Evolutionary conservation across 352 stramenopile genomes (phyloP).

Genomic region (Phytophthora tentaculata): DNA sequence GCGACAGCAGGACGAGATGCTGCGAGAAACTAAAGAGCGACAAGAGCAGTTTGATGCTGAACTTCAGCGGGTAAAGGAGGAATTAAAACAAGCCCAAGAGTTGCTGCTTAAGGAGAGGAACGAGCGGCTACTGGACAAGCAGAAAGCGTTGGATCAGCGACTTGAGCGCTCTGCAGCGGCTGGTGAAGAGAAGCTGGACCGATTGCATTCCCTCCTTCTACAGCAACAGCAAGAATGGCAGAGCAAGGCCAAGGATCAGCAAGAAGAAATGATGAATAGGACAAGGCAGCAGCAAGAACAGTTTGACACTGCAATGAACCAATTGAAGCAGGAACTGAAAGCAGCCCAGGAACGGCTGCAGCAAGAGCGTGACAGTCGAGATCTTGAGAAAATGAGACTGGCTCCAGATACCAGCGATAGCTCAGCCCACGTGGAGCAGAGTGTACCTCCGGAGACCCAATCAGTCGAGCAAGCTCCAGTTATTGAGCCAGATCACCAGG

Average conservation of each 20-base stretch:
- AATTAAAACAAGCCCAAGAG: conserved; percentile 61
- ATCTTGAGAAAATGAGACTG: conserved; percentile 50
- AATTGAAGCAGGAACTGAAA: conserved; percentile 47
- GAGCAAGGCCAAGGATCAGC: conserved; percentile 60
- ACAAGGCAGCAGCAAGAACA: conserved; percentile 33
- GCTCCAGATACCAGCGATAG: conserved; percentile 34
- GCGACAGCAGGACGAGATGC: conserved; percentile 58
- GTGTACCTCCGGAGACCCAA: not conserved
- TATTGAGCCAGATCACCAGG: conserved; percentile 1
- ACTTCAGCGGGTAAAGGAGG: conserved; percentile 38
- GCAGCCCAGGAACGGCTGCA: conserved; percentile 57
- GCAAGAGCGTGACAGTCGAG: conserved; percentile 46
- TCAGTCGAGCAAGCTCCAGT: not conserved
- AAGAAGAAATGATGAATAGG: conserved; percentile 49
- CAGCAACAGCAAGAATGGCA: conserved; percentile 44
- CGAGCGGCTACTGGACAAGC: conserved; percentile 67
- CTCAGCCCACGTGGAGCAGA: not conserved
- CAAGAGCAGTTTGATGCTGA: conserved; percentile 41
- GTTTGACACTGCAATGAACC: conserved; percentile 40
- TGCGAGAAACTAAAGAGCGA: conserved; percentile 33
- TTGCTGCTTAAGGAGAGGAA: conserved; percentile 61
- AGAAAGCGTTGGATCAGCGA: conserved; percentile 52
- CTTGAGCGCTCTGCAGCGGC: conserved; percentile 34
- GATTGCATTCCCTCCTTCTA: conserved; percentile 21
- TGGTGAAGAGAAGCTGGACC: conserved; percentile 27